Evolutionary conservation across 352 stramenopile species (phyloP).

Genomic region (Phytophthora capsici): DNA sequence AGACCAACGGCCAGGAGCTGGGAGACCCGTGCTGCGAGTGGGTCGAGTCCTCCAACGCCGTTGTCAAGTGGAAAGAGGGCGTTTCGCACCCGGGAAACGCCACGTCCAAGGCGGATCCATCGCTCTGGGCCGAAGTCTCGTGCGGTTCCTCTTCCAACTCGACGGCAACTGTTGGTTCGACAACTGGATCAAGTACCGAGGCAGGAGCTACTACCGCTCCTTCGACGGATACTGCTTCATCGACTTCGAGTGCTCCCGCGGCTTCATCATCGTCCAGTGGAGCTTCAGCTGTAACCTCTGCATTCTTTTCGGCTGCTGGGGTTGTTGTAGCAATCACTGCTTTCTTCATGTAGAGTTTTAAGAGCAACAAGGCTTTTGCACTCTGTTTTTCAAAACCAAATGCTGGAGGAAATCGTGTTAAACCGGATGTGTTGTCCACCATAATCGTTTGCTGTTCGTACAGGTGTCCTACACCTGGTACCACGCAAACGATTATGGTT

Average conservation of each 20-base stretch:
- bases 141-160: constrained; percentile 28
- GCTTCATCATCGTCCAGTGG: constrained; percentile 23
- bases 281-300: constrained; percentile 19
- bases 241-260: constrained; percentile 5
- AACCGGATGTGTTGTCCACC: too few relatives aligned
- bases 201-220: constrained; percentile 16
- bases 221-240: constrained; percentile 4
- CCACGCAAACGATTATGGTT: constrained; percentile 23
- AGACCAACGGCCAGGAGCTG: constrained; percentile 87
- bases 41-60: constrained; percentile 35
- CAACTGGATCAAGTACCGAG: constrained; percentile 12
- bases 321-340: constrained; percentile 5
- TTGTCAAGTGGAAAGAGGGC: constrained; percentile 30
- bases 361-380: not conserved
- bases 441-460: too few relatives aligned
- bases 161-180: constrained; percentile 5
- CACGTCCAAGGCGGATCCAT: constrained; percentile 26
- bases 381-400: too few relatives aligned
- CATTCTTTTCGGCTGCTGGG: constrained; percentile 18
- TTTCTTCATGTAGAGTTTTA: constrained; percentile 24
- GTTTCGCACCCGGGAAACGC: constrained; percentile 43
- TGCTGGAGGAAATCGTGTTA: constrained; percentile 1
- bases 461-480: too few relatives aligned
- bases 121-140: constrained; percentile 37
- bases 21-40: constrained; percentile 82